Base-by-base conservation (phyloP, 1,139 yeast species). In the Candida smagusa region DNA sequence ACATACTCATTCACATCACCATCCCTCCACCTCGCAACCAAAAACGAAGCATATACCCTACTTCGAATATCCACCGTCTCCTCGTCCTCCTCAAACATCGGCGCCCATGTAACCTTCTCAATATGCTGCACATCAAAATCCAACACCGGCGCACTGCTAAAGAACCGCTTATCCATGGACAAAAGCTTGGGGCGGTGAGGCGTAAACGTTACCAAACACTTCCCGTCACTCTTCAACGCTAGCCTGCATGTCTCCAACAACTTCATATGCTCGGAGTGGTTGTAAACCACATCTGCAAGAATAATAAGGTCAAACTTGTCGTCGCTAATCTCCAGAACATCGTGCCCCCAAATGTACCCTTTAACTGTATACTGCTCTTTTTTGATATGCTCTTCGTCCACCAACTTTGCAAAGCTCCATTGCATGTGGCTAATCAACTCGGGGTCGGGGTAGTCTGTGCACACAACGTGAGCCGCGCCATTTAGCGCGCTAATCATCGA, bases 271-370 rank as follows among this genome's bases (percentile, higher is more conserved):
- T 92, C 97, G 0, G 95, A 81, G 57, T 92, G 98, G 59, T 92
- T 92, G 68, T 92, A 92, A 0, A 92, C 86, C 35, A 92, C 75
- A 61, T 92, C 98, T 38, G 95, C 84, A 42, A 92, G 63, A 27
- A 92, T 85, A 28, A 92, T 76, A 41, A 86, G 63, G 55, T 92
- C 97, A 56, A 84, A 92, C 51, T 79, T 82, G 44, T 68, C 72
- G 3, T 55, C 58, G 36, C 66, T 69, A 23, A 85, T 50, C 16
- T 76, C 71, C 26, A 59, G 53, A 43, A 75, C 68, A 37, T 81
- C 82, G 43, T 82, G 74, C 8, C 98, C 98, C 97, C 98, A 92
- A 31, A 90, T 87, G 58, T 83, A 89, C 0, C 97, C 97, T 45
- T 71, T 69, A 2, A 83, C 89, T 16, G 49, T 48, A 29, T 52